Evolutionary conservation across 2,329 filamentous ascomycete genomes (phyloP), one percentile per base, ranked within the genome.

Genomic region (Beauveria pseudobassiana): DNA sequence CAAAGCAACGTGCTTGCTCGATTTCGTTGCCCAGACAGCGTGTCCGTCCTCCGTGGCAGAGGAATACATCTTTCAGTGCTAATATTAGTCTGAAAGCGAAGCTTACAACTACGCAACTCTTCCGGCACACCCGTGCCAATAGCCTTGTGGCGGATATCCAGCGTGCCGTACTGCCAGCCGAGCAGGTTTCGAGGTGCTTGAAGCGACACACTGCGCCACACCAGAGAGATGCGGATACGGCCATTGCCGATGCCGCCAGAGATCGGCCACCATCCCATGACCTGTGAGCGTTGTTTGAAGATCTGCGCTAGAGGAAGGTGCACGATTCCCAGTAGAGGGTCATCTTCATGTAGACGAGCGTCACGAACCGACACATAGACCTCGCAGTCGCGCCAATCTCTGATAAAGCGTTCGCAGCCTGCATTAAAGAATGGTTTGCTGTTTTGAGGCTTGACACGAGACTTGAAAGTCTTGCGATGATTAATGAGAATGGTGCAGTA

Each of bases 351-450:
- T 24, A 89, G 78, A 5, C 88, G 80, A 22, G 83, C 78, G 69
- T 91, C 89, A 12, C 87, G 81, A 1, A 90, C 87, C 1, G 82
- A 79, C 34, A 92, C 75, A 65, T 89, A 86, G 38, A 91, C 77
- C 69, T 91, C 87, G 1, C 86, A 82, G 14, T 80, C 83, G 18
- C 77, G 78, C 82, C 87, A 90, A 69, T 91, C 85, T 14, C 83
- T 78, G 45, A 91, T 80, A 65, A 90, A 90, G 5, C 87, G 82
- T 70, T 92, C 89, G 2, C 85, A 89, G 6, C 87, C 87, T 3
- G 89, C 88, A 65, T 91, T 91, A 78, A 89, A 91, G 72, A 91
- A 91, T 0, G 89, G 89, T 67, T 90, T 90, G 0, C 85, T 81
- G 64, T 90, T 91, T 74, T 90, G 90, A 1, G 89, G 88, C 73